A percentile compares a stretch with the other conserved stretches of the same genome.
Evolutionary conservation across 495 filamentous ascomycete species (phyloP).

Genomic region (Xylaria bambusicola): DNA sequence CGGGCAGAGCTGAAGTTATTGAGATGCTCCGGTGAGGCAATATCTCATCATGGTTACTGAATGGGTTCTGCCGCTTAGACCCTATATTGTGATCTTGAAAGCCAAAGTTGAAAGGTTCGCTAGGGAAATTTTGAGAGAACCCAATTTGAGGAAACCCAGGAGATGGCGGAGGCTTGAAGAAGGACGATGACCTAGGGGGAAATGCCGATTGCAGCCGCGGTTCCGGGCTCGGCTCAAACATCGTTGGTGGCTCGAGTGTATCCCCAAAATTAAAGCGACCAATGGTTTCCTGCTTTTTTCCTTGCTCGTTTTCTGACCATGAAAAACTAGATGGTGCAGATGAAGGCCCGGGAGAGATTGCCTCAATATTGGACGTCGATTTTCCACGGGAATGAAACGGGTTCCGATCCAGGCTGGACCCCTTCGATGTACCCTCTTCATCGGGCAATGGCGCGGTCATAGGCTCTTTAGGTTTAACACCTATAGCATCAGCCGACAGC

Average conservation of each 20-base stretch:
- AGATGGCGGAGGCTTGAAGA: slow-evolving; percentile 34
- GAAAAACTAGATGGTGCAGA: slow-evolving; percentile 58
- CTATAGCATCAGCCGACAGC: slow-evolving; percentile 53
- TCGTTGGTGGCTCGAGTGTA: slow-evolving; percentile 30
- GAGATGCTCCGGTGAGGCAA: slow-evolving; percentile 31
- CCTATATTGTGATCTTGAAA: slow-evolving; percentile 35
- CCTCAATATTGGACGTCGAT: slow-evolving; percentile 45
- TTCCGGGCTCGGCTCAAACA: slow-evolving; percentile 32
- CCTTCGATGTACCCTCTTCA: slow-evolving; percentile 34
- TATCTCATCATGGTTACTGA: slow-evolving; percentile 22
- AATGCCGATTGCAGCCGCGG: slow-evolving; percentile 16
- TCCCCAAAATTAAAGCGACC: slow-evolving; percentile 43
- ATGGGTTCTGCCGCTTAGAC: slow-evolving; percentile 18
- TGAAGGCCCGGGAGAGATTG: slow-evolving; percentile 57
- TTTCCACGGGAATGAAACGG: slow-evolving; percentile 41
- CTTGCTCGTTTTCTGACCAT: slow-evolving; percentile 50
- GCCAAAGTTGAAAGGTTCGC: slow-evolving; percentile 33
- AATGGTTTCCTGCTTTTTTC: slow-evolving; percentile 31
- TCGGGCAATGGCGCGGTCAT: slow-evolving; percentile 53
- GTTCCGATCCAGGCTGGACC: slow-evolving; percentile 29
- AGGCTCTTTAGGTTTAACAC: slow-evolving; percentile 45
- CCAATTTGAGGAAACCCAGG: slow-evolving; percentile 47
- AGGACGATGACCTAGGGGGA: slow-evolving; percentile 34
- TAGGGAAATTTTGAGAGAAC: slow-evolving; percentile 40
- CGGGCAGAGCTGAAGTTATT: slow-evolving; percentile 33